Evolutionary conservation across 208 protist genomes (phyloP).

Genomic region (Balamuthia mandrillaris): DNA sequence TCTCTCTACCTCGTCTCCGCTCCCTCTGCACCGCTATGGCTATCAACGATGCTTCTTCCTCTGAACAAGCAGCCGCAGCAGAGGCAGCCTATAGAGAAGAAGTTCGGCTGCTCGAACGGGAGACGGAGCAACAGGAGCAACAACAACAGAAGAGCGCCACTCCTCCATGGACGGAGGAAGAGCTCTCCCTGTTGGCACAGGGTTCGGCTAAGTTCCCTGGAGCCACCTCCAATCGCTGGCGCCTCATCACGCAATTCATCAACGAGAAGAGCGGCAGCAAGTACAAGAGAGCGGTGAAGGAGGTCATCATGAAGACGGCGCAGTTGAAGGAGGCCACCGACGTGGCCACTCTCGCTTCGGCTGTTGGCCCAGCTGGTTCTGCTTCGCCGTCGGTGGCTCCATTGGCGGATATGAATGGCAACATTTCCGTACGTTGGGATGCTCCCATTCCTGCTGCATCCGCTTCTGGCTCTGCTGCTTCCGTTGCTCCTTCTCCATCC

Average conservation of each 20-base stretch:
- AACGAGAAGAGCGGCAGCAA: slow-evolving; percentile 2
- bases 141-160: not conserved
- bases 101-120: not conserved
- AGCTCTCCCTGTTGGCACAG: slow-evolving; percentile 87
- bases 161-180: slow-evolving; percentile 83
- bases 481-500: too few species aligned
- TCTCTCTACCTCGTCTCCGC: not conserved
- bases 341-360: slow-evolving; percentile 72
- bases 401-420: too few species aligned
- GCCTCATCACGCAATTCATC: slow-evolving; percentile 75
- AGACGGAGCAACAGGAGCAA: not conserved
- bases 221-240: slow-evolving; percentile 86
- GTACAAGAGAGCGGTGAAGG: slow-evolving; percentile 58
- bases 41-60: not conserved
- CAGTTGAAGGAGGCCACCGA: slow-evolving; percentile 62
- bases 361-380: too few species aligned
- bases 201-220: slow-evolving; percentile 87
- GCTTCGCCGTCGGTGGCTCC: too few species aligned
- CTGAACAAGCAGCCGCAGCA: not conserved
- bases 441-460: too few species aligned
- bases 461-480: too few species aligned
- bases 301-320: slow-evolving; percentile 86
- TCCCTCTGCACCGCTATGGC: not conserved
- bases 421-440: too few species aligned
- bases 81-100: not conserved